These are phyloP conservation scores for Knoxia roxburghii DNA, from an alignment of 257 asterid species.

Conservation along the genomic window DNA sequence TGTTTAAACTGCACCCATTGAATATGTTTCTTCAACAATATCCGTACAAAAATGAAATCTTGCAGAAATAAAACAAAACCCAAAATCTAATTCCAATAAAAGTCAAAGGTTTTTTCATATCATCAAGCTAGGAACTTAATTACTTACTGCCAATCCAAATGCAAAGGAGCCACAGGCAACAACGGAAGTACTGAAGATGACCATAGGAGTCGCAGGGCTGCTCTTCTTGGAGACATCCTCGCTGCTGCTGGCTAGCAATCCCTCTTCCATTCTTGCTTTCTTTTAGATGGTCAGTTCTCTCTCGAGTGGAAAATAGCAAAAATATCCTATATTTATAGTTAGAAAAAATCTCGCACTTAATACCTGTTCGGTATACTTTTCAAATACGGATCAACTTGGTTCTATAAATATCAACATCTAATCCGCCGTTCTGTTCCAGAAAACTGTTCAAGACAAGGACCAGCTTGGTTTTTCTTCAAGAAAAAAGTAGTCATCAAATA, in stretches of 20 bases:
- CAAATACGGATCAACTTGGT: conserved; percentile 1
- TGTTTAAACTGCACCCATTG: background rate
- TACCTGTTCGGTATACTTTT: background rate
- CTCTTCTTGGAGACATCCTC: conserved; percentile 1
- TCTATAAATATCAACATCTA: too few relatives aligned
- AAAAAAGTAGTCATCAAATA: too few relatives aligned
- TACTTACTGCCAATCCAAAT: conserved; percentile 17
- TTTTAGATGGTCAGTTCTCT: too few relatives aligned
- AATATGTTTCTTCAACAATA: background rate
- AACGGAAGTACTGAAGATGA: conserved; percentile 12
- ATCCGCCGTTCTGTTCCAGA: background rate
- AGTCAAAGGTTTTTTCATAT: conserved; percentile 1
- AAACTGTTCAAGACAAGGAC: background rate
- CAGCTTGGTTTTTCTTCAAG: too few relatives aligned
- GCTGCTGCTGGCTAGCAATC: conserved; percentile 10
- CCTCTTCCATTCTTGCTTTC: conserved; percentile 10
- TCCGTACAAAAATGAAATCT: too few relatives aligned
- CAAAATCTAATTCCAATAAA: background rate
- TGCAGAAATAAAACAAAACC: background rate
- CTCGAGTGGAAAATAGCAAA: background rate
- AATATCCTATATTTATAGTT: background rate
- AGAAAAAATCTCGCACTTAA: background rate
- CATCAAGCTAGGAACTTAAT: background rate
- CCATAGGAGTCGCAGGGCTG: conserved; percentile 9
- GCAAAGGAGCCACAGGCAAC: conserved; percentile 17